Percentiles rank a stretch among this genome's conserved stretches.
Conservation (phyloP, 148 eudicot genomes). For the Rhododendron molle region DNA sequence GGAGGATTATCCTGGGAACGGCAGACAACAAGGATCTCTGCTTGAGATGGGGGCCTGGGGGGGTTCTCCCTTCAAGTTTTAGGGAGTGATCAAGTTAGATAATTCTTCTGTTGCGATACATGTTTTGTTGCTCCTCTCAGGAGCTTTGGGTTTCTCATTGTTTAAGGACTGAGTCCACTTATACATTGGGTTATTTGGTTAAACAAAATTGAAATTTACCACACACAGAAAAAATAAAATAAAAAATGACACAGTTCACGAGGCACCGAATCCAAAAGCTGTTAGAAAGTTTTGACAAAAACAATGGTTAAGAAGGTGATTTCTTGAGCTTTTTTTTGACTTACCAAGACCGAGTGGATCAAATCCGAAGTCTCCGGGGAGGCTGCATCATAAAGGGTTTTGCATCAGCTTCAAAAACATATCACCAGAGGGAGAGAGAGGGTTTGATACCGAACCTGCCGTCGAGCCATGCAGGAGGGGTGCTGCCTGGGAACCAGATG, state of each 20-base stretch:
- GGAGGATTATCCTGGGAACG: too few species aligned
- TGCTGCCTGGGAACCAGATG: conserved; percentile 98
- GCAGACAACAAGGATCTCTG: not conserved
- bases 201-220: not conserved
- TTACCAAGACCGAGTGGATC: conserved; percentile 98
- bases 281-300: not conserved
- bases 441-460: conserved; percentile 50
- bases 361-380: conserved; percentile 96
- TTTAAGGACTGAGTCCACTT: not conserved
- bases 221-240: too few species aligned
- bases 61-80: not conserved
- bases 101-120: not conserved
- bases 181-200: not conserved
- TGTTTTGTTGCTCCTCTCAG: not conserved
- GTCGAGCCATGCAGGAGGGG: conserved; percentile 95
- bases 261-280: not conserved
- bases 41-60: not conserved
- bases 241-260: not conserved
- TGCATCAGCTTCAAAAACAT: not conserved
- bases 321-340: not conserved
- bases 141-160: not conserved
- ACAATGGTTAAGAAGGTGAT: not conserved
- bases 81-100: not conserved
- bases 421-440: not conserved
- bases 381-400: conserved; percentile 50